These are phyloP conservation scores for Solanum sejunctum DNA, from an alignment of 257 asterid species.

Conservation along the genomic window DNA sequence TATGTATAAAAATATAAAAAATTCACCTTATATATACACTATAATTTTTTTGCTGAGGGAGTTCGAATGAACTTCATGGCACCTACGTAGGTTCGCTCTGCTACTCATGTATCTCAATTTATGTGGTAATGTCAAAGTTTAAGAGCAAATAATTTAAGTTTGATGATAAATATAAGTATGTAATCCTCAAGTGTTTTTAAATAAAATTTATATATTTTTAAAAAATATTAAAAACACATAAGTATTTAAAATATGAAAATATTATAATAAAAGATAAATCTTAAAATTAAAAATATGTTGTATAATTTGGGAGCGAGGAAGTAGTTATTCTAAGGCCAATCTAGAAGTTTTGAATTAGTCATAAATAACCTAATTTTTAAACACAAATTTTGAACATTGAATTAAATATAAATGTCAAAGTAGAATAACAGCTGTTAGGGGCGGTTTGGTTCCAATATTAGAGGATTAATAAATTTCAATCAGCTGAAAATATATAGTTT, in stretches of 20 bases:
- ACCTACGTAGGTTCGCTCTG: too few relatives aligned
- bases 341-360: not conserved
- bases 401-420: not conserved
- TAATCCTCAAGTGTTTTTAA: not conserved
- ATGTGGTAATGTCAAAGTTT: not conserved
- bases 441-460: not conserved
- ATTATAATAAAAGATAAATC: not conserved
- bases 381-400: not conserved
- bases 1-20: too few relatives aligned
- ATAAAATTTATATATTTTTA: too few relatives aligned
- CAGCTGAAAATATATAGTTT: not conserved
- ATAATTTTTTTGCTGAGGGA: too few relatives aligned
- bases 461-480: not conserved
- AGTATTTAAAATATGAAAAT: not conserved
- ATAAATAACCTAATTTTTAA: not conserved
- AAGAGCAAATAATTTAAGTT: not conserved
- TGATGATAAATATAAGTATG: accelerated
- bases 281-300: accelerated
- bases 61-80: too few relatives aligned
- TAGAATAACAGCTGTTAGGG: not conserved
- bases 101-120: not conserved
- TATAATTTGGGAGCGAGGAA: accelerated
- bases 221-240: too few relatives aligned
- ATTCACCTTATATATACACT: too few relatives aligned
- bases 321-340: not conserved